A percentile compares a stretch with the other conserved stretches of the same genome.
phyloP scores from a whole-genome alignment of 2,329 filamentous ascomycete genomes.

The Bimuria novae-zelandiae region DNA sequence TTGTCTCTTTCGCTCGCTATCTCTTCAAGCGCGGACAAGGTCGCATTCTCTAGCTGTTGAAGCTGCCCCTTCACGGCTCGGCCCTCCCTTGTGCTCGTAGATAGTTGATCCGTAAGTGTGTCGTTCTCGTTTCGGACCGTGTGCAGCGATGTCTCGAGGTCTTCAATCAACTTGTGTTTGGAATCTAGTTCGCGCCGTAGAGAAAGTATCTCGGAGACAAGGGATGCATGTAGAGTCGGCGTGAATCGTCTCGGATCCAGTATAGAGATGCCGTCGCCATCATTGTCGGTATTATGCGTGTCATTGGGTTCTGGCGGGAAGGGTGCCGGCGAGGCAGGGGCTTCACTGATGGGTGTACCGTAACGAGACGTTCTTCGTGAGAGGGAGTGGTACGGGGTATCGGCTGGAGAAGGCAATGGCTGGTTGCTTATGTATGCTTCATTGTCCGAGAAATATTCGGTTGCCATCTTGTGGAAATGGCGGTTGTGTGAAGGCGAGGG shows the following conservation, averaged over 20 bases:
- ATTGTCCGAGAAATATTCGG: slow-evolving; percentile 55
- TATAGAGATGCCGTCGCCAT: slow-evolving; percentile 74
- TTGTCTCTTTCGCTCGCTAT: slow-evolving; percentile 85
- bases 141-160: slow-evolving; percentile 76
- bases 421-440: slow-evolving; percentile 49
- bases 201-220: slow-evolving; percentile 91
- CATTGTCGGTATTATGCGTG: slow-evolving; percentile 56
- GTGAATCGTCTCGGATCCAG: slow-evolving; percentile 93
- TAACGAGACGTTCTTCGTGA: slow-evolving; percentile 70
- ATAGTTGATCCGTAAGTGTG: slow-evolving; percentile 64
- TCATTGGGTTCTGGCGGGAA: slow-evolving; percentile 57
- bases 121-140: slow-evolving; percentile 75
- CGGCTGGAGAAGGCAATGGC: slow-evolving; percentile 69
- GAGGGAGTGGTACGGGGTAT: slow-evolving; percentile 68
- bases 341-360: slow-evolving; percentile 63
- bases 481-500: not conserved
- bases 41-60: slow-evolving; percentile 83
- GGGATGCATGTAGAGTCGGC: slow-evolving; percentile 88
- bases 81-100: slow-evolving; percentile 72
- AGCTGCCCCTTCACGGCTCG: slow-evolving; percentile 84
- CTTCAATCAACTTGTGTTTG: slow-evolving; percentile 84
- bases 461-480: slow-evolving; percentile 32
- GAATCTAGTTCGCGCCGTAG: slow-evolving; percentile 88
- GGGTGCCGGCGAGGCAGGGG: slow-evolving; percentile 65
- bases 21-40: slow-evolving; percentile 81